Evolutionary conservation across 129 eudicot species (phyloP), one percentile per base, ranked within the genome.

Genomic region (Tagetes patula): DNA sequence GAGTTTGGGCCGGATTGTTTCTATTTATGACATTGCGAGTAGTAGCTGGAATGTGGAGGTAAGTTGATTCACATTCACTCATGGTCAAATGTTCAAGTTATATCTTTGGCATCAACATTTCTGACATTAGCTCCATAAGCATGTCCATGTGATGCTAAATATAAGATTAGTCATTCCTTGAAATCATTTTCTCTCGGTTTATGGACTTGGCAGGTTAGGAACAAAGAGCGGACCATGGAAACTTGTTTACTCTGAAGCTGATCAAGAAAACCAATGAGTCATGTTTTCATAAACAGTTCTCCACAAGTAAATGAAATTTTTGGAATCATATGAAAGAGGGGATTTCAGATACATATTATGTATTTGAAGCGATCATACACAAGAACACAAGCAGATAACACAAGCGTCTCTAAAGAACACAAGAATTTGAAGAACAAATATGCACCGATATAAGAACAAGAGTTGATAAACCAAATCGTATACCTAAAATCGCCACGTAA

Each of bases 1-100:
- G 96, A 43, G 87, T 95, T 54, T 95, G 99, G 99, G 73, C 87
- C 0, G 99, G 99, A 56, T 75, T 91, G 36, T 91, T 86, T 85
- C 76, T 95, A 69, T 90, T 95, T 60, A 91, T 95, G 97, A 72
- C 87, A 48, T 74, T 91, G 82, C 83, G 99, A 2, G 97, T 95
- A 49, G 87, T 80, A 30, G 95, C 96, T 70, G 97, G 99, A 50
- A 43, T 82, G 38, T 90, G 83, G 87, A 88, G 99, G 99, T 86
- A 86, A 68, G 73, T 11, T 71, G n/a, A 65, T 43, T 41, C 39
- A 3, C 31, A 43, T 49, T 62, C 42, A 56, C 55, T 6, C 37
- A 5, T 11, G 52, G 53, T 58, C 33, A 72, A 56, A 11, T 13
- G 56, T 73, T 33, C 12, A 47, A 47, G 14, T 34, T 62, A 36